Evolutionary conservation across 495 filamentous ascomycete genomes (phyloP).

Genomic region (Talaromyces proteolyticus): DNA sequence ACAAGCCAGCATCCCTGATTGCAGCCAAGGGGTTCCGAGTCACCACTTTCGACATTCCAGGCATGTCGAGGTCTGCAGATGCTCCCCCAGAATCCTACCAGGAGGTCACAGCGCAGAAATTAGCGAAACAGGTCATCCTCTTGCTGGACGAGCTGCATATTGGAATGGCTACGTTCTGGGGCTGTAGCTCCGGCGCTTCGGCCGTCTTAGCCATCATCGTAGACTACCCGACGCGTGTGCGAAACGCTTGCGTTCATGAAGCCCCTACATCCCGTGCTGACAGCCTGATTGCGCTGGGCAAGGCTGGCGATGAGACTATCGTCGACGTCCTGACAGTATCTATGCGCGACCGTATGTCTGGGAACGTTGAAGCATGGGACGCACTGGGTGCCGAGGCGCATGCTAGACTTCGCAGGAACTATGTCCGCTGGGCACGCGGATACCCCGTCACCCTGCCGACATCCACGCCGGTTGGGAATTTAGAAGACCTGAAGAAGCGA

Average conservation of each 20-base stretch:
- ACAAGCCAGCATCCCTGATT: not conserved
- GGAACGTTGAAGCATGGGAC: not conserved
- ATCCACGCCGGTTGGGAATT: not conserved
- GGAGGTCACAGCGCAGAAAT: not conserved
- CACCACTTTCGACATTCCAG: not conserved
- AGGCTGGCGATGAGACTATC: not conserved
- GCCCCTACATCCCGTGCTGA: not conserved
- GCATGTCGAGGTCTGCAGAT: not conserved
- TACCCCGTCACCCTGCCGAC: not conserved
- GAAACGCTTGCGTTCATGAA: not conserved
- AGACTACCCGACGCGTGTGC: not conserved
- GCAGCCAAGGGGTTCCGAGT: not conserved
- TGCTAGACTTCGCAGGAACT: not conserved
- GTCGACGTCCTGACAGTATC: not conserved
- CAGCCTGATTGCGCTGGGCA: not conserved
- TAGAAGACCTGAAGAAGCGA: not conserved
- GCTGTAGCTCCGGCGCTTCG: not conserved
- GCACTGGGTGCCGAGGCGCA: not conserved
- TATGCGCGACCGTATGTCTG: not conserved
- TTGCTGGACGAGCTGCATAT: not conserved
- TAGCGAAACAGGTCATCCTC: not conserved
- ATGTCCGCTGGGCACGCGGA: not conserved
- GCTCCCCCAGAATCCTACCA: not conserved
- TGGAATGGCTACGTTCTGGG: not conserved
- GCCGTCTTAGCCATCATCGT: not conserved